These are phyloP conservation scores for Podaxis sp. DNA, from an alignment of 768 basidiomycete species.

Conservation along the genomic window DNA sequence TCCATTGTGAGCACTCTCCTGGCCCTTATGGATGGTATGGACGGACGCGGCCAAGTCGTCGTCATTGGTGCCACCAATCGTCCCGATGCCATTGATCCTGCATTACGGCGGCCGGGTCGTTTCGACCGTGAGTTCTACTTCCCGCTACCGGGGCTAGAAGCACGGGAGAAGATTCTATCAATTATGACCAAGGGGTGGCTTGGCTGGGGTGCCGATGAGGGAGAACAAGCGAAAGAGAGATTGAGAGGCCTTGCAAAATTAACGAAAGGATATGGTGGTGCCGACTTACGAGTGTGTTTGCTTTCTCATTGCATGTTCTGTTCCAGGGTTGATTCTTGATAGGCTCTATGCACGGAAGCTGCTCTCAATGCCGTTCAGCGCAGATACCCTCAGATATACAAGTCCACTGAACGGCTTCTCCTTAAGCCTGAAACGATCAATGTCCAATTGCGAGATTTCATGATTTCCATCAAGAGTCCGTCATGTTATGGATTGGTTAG, in stretches of 20 bases:
- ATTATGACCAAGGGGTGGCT: conserved; percentile 92
- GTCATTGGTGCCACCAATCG: conserved; percentile 98
- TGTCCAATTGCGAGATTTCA: conserved; percentile 87
- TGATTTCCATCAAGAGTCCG: conserved; percentile 95
- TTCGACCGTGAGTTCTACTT: conserved; percentile 99
- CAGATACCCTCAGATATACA: conserved; percentile 96
- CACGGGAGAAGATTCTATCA: conserved; percentile 80
- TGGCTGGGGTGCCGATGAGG: conserved; percentile 58
- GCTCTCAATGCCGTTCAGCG: conserved; percentile 95
- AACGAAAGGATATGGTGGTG: conserved; percentile 97
- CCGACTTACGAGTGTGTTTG: conserved; percentile 80
- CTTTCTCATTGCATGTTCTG: neutral
- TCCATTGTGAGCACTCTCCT: conserved; percentile 94
- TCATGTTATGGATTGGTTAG: conserved; percentile 13
- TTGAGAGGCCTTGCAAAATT: conserved; percentile 71
- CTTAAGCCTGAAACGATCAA: conserved; percentile 83
- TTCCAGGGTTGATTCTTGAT: conserved; percentile 11
- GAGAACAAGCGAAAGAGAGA: conserved; percentile 59
- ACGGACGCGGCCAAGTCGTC: conserved; percentile 93
- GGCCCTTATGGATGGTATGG: conserved; percentile 99
- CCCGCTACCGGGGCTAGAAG: conserved; percentile 79
- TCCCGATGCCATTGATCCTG: conserved; percentile 97
- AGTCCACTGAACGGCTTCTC: conserved; percentile 78
- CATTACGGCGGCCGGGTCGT: conserved; percentile 86
- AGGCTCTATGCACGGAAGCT: conserved; percentile 96